Conservation (phyloP, 148 eudicot genomes). For the Nepenthes mirabilis region DNA sequence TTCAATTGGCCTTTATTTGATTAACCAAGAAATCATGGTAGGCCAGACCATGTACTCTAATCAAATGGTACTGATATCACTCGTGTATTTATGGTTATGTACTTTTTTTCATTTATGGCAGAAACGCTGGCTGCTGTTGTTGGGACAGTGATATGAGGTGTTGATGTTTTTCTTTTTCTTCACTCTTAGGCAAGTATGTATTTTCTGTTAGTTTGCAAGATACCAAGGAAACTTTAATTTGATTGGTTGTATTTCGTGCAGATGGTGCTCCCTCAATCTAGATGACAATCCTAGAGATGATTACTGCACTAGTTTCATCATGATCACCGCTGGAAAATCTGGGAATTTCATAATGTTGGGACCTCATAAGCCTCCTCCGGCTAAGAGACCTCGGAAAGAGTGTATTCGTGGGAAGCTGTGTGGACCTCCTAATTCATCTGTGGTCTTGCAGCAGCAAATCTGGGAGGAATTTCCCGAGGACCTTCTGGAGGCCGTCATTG, state of each 20-base stretch:
- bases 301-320: slow-evolving; percentile 16
- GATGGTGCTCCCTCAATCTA: slow-evolving; percentile 49
- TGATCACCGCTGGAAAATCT: slow-evolving; percentile 38
- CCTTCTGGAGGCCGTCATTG: slow-evolving; percentile 77
- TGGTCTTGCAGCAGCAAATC: slow-evolving; percentile 43
- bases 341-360: slow-evolving; percentile 43
- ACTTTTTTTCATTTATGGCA: too few relatives aligned
- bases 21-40: too few relatives aligned
- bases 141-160: too few relatives aligned
- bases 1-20: too few relatives aligned
- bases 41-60: too few relatives aligned
- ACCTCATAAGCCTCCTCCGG: slow-evolving; percentile 47
- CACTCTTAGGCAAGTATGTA: too few relatives aligned
- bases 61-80: too few relatives aligned
- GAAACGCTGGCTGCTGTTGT: too few relatives aligned
- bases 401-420: slow-evolving; percentile 25
- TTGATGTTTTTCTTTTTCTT: too few relatives aligned
- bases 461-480: slow-evolving; percentile 96
- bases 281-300: slow-evolving; percentile 37
- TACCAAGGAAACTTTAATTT: background rate
- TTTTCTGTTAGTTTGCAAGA: background rate
- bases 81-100: too few relatives aligned
- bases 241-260: slow-evolving; percentile 10
- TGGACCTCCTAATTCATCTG: slow-evolving; percentile 14
- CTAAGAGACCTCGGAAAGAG: slow-evolving; percentile 61